phyloP scores from a whole-genome alignment of 148 eudicot species.

The Cornus kousa region DNA sequence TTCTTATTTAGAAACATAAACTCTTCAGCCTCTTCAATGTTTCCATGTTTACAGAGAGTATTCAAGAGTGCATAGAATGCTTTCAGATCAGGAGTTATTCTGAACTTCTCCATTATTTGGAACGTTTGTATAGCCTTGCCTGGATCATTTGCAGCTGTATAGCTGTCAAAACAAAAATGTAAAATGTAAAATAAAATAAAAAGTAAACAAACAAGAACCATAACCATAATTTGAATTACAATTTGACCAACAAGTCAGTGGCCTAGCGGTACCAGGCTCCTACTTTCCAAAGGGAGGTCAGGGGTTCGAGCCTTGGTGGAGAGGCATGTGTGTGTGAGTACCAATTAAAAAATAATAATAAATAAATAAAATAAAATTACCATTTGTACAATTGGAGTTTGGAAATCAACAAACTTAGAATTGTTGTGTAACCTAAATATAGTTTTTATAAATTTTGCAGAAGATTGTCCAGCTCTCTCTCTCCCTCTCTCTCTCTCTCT shows the following conservation, averaged over 20 bases:
- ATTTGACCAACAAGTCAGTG: too few species aligned
- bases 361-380: too few species aligned
- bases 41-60: slow-evolving; percentile 69
- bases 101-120: slow-evolving; percentile 72
- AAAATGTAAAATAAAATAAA: neutral
- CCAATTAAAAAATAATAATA: too few species aligned
- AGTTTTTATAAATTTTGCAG: neutral
- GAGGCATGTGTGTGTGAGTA: too few species aligned
- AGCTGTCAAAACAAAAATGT: slow-evolving; percentile 38
- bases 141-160: slow-evolving; percentile 64
- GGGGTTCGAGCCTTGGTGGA: too few species aligned
- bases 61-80: slow-evolving; percentile 60
- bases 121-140: slow-evolving; percentile 76
- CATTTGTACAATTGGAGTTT: neutral
- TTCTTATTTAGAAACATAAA: slow-evolving; percentile 67
- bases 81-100: slow-evolving; percentile 49
- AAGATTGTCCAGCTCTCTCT: neutral
- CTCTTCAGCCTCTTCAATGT: slow-evolving; percentile 89
- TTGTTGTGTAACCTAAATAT: neutral
- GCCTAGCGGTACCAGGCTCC: too few species aligned
- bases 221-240: neutral
- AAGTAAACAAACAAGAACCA: neutral
- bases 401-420: neutral
- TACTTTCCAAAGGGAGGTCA: too few species aligned
- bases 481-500: too few species aligned